Evolutionary conservation across 2,329 filamentous ascomycete genomes (phyloP).

Genomic region (Teratosphaeria viscida): DNA sequence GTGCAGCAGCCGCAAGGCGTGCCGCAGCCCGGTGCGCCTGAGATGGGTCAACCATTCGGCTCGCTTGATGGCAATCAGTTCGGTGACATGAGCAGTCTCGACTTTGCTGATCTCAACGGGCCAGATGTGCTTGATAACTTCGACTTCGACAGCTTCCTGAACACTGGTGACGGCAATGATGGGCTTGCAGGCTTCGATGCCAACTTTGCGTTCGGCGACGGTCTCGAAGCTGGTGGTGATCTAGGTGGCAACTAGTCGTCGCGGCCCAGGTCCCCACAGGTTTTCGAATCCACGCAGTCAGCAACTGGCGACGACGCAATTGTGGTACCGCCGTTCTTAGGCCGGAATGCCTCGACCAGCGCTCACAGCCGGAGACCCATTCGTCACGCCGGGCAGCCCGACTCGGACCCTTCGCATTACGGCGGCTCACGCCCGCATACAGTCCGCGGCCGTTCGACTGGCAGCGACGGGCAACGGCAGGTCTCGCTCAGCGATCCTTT

Average conservation of each 20-base stretch:
- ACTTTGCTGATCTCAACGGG: conserved; percentile 38
- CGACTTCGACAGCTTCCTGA: conserved; percentile 58
- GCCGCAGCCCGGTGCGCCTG: conserved; percentile 5
- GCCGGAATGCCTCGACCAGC: background rate
- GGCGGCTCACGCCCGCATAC: too few relatives aligned
- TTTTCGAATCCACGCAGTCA: background rate
- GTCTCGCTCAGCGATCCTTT: too few relatives aligned
- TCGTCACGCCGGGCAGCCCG: background rate
- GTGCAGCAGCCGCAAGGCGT: background rate
- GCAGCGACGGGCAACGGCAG: too few relatives aligned
- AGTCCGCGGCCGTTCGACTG: too few relatives aligned
- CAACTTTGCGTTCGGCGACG: conserved; percentile 26
- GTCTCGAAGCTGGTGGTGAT: conserved; percentile 12
- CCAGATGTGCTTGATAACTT: conserved; percentile 58
- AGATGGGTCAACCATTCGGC: conserved; percentile 32
- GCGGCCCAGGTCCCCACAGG: background rate
- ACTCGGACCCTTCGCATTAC: background rate
- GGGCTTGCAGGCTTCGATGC: conserved; percentile 27
- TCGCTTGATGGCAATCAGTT: conserved; percentile 27
- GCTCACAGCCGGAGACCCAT: background rate
- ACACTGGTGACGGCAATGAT: conserved; percentile 40
- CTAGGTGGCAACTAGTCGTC: conserved; percentile 1
- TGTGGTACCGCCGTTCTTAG: background rate
- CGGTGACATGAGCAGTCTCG: conserved; percentile 26
- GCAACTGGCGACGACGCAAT: background rate